Evolutionary conservation across 2,329 filamentous ascomycete species (phyloP).

Genomic region (Verticillium zaregamsianum): DNA sequence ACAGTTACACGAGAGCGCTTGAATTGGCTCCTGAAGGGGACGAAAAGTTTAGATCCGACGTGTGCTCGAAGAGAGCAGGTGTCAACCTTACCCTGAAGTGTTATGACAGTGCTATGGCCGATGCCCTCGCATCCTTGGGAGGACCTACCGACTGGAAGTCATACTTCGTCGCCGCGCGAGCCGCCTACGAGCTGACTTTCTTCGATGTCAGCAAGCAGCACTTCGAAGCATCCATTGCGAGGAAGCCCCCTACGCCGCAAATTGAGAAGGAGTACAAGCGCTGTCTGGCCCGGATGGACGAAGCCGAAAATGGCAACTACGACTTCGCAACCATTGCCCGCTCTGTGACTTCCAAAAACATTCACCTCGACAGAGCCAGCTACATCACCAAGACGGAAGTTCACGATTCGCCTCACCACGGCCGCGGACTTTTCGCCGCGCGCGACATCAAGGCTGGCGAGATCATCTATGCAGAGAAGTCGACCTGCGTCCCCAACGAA

Average conservation of each 20-base stretch:
- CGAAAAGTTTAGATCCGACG: conserved; percentile 11
- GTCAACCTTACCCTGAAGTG: conserved; percentile 26
- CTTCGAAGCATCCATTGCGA: conserved; percentile 18
- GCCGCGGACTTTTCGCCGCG: conserved; percentile 37
- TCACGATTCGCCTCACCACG: conserved; percentile 25
- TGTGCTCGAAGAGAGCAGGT: conserved; percentile 25
- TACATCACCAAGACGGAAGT: conserved; percentile 28
- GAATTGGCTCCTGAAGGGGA: conserved; percentile 15
- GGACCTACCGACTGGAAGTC: conserved; percentile 24
- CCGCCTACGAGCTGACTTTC: conserved; percentile 27
- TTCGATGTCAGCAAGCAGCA: conserved; percentile 18
- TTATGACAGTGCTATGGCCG: conserved; percentile 25
- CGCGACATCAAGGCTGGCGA: conserved; percentile 31
- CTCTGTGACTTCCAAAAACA: conserved; percentile 10
- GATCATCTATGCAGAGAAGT: conserved; percentile 38
- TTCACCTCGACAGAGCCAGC: conserved; percentile 20
- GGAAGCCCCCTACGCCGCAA: conserved; percentile 13
- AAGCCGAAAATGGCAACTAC: conserved; percentile 12
- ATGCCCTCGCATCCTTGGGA: conserved; percentile 24
- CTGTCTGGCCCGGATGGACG: conserved; percentile 9
- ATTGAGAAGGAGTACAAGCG: conserved; percentile 15
- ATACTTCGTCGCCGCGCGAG: conserved; percentile 27
- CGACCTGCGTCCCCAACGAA: conserved; percentile 34
- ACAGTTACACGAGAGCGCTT: conserved; percentile 28
- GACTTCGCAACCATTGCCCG: conserved; percentile 11